phyloP scores from a whole-genome alignment of 306 rosid genomes.

The Argentina anserina region DNA sequence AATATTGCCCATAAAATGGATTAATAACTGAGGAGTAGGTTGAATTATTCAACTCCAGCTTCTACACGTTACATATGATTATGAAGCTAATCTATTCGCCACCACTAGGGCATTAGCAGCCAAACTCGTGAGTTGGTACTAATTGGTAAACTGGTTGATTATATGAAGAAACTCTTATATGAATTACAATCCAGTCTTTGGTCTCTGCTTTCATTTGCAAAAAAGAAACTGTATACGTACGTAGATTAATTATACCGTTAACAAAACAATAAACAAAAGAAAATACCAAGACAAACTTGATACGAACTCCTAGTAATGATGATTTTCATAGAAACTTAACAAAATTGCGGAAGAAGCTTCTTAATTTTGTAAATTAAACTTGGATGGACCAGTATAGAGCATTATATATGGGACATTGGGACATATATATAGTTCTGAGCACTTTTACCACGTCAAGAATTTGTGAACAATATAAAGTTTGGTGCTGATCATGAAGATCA shows the following conservation, averaged over 20 bases:
- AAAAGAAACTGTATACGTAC: neutral
- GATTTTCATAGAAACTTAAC: neutral
- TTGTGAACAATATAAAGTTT: neutral
- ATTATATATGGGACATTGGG: no score
- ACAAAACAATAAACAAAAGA: neutral
- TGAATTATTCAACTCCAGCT: slow-evolving; percentile 1
- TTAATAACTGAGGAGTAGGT: neutral
- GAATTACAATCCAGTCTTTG: neutral
- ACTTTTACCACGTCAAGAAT: no score
- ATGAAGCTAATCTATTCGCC: neutral
- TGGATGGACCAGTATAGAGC: neutral
- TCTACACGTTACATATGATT: slow-evolving; percentile 10
- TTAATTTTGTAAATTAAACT: neutral
- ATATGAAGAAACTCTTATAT: neutral
- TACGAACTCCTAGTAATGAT: neutral
- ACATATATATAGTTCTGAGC: no score
- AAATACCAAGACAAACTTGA: neutral
- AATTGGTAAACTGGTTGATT: neutral
- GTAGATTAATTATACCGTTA: neutral
- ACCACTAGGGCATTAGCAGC: slow-evolving; percentile 2
- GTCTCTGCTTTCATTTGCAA: neutral
- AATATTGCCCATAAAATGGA: neutral
- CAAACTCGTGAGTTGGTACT: slow-evolving; percentile 5
- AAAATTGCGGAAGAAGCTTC: neutral
- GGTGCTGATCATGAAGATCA: neutral